phyloP scores from a whole-genome alignment of 1,284 basidiomycete genomes.

The Lentinula novae-zelandiae region DNA sequence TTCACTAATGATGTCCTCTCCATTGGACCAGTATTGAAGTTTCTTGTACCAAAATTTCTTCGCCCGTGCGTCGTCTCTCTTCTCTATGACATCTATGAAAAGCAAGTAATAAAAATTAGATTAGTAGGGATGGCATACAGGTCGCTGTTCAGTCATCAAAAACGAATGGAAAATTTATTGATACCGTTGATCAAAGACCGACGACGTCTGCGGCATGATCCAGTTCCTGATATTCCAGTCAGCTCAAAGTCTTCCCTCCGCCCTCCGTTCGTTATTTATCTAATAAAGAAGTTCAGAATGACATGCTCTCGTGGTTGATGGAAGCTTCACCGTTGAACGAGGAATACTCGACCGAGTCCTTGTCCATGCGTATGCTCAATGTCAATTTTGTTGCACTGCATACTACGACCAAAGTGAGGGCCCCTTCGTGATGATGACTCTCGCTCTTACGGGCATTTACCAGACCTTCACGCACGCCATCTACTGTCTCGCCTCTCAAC shows the following conservation, averaged over 20 bases:
- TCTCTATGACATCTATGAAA: background rate
- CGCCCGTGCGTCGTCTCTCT: constrained; percentile 23
- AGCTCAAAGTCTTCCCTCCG: background rate
- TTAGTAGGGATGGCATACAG: constrained; percentile 16
- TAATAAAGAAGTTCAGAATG: constrained; percentile 27
- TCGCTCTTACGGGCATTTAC: background rate
- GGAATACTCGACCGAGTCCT: constrained; percentile 25
- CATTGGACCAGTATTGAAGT: constrained; percentile 18
- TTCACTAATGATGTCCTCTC: constrained; percentile 19
- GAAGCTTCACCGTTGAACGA: constrained; percentile 30
- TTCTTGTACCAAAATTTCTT: constrained; percentile 23
- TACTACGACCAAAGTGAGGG: constrained; percentile 33
- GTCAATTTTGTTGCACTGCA: constrained; percentile 43
- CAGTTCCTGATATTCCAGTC: constrained; percentile 12
- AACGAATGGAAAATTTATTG: constrained; percentile 27
- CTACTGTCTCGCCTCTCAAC: constrained; percentile 33
- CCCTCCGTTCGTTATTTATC: background rate
- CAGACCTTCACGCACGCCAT: constrained; percentile 34
- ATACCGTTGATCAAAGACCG: constrained; percentile 30
- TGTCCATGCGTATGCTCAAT: constrained; percentile 34
- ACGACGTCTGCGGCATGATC: constrained; percentile 17
- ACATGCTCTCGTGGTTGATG: constrained; percentile 44
- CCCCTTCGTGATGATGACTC: constrained; percentile 8
- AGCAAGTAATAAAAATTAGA: background rate
- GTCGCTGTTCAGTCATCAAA: constrained; percentile 25